Base-by-base conservation (phyloP, 2,329 filamentous ascomycete genomes). In the Botrytis galanthina region DNA sequence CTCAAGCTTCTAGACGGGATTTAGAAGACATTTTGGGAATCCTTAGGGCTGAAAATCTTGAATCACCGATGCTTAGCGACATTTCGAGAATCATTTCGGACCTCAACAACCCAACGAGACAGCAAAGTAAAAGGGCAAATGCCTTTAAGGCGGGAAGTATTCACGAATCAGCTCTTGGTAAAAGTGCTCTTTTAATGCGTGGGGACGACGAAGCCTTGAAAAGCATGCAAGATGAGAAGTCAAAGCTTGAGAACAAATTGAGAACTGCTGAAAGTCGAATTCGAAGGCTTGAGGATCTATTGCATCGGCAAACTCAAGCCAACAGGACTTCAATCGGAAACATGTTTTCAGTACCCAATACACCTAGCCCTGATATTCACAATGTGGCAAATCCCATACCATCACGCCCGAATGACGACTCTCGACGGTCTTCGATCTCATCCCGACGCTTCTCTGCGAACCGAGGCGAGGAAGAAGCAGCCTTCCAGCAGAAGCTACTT, bases 61-160 rank as follows among this genome's bases (percentile, higher is more conserved):
- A 95, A 73, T 84, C 89, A 8, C 85, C 85, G 2, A 85, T 95
- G 74, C 85, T 93, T 1, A 87, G 90, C 18, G 93, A 97, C 70
- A 86, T 98, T 48, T 85, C 86, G 5, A 93, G 94, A 79, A 88
- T 94, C 29, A 87, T 97, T 74, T 90, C 91, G 75, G 94, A 97
- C 71, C 86, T 98, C 22, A 91, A 91, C 80, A 89, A 88, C 73
- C 94, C 95, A 4, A 96, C 93, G 0, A 94, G 92, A 78, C 93
- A 96, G 81, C 95, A 97, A 80, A 89, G 91, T 75, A 95, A 94
- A 82, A 90, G 94, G 73, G 89, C 96, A 10, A 97, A 95, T 81
- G 94, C 94, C 8, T 98, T 99, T 85, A 98, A 98, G 81, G 96
- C 97, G 80, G 96, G 96, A 26, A 98, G 96, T 80, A 88, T 98